phyloP scores from a whole-genome alignment of 1,284 basidiomycete species.

The Irpex lacteus region DNA sequence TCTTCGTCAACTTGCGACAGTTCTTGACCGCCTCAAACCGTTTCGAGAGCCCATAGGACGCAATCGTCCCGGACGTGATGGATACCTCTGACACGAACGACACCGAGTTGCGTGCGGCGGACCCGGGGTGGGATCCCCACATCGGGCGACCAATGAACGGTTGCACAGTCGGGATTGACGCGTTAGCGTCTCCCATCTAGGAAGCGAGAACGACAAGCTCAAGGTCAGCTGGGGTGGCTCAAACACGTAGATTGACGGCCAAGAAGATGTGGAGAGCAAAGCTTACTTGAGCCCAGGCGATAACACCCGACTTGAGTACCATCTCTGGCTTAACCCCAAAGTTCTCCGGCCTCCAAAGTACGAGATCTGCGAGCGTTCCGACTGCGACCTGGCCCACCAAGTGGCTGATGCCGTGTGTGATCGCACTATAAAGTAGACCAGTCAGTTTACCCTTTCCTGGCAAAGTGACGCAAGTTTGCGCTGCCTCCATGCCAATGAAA shows the following conservation, averaged over 20 bases:
- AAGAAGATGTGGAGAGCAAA: neutral
- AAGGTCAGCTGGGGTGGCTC: neutral
- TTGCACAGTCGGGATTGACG: conserved; percentile 91
- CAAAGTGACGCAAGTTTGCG: neutral
- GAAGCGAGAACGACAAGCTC: neutral
- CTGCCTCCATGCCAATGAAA: conserved; percentile 19
- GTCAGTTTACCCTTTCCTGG: neutral
- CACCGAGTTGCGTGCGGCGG: conserved; percentile 80
- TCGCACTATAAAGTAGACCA: conserved; percentile 56
- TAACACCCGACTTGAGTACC: conserved; percentile 93
- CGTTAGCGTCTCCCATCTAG: conserved; percentile 92
- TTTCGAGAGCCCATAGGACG: conserved; percentile 76
- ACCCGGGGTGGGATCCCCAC: conserved; percentile 80
- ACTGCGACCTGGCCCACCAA: conserved; percentile 82
- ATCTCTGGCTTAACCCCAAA: conserved; percentile 93
- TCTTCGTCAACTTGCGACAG: conserved; percentile 79
- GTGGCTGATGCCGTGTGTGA: conserved; percentile 91
- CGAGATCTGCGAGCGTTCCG: conserved; percentile 89
- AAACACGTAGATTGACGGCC: neutral
- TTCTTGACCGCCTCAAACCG: conserved; percentile 72
- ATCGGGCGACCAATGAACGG: conserved; percentile 84
- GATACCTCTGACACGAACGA: conserved; percentile 84
- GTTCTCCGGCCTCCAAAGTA: conserved; percentile 90
- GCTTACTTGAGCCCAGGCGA: conserved; percentile 82
- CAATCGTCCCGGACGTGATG: conserved; percentile 59